Base-by-base conservation (phyloP, 768 basidiomycete genomes). In the Strobilomyces dryophilus region DNA sequence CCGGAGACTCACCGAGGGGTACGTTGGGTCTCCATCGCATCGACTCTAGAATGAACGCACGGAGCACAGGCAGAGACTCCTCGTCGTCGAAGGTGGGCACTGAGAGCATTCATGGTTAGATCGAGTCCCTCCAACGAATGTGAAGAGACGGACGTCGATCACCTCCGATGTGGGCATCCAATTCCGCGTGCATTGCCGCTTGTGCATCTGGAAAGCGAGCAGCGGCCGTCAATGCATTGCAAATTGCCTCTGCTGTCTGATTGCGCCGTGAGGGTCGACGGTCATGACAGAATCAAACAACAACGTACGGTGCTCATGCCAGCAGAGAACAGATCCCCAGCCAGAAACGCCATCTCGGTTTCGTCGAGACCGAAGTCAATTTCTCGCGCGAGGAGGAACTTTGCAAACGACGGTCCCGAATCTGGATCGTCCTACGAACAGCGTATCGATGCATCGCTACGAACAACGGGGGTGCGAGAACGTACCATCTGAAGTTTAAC, bases 261-360 rank as follows among this genome's bases (percentile, higher is more conserved):
- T 3, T 36, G 14, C 7, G 4, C n/a, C 5, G 8, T 51, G 26
- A 53, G 37, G 36, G 8, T 26, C 36, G 1, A 34, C 1, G 1
- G 5, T 17, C 15, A 17, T 11, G n/a, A 20, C 35, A 15, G n/a
- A 31, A 34, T 45, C 27, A 31, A 36, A 35, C 8, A 10, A 29
- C 64, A 3, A 24, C 24, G 24, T 49, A 71, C 72, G 8, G 82
- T 82, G 54, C 81, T 80, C 1, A 76, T 74, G 1, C 81, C 81
- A 26, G 80, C 82, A 36, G 81, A 75, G 57, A 83, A 83, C 70
- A 83, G 74, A 27, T 73, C 73, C 0, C 82, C 82, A 2, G 78
- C 79, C n/a, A 84, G 74, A 61, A 82, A 84, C 0, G 81, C 76
- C 3, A 74, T 73, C 56, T 84, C 80, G 43, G 75, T 68, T 53